Base-by-base conservation (phyloP, 495 filamentous ascomycete genomes). In the Durotheca rogersii region DNA sequence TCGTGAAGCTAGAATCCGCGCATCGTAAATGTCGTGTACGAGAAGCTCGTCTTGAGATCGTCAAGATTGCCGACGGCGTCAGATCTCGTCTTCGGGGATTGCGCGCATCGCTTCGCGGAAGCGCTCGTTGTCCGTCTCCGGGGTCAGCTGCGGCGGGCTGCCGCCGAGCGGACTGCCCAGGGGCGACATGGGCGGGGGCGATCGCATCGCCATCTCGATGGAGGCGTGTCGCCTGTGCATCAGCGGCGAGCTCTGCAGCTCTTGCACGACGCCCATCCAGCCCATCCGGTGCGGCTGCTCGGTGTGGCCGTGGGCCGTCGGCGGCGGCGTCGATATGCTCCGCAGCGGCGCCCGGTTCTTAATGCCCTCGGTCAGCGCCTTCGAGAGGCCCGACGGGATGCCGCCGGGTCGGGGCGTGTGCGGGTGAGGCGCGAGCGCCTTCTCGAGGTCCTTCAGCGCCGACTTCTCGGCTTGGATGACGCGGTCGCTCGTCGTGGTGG, bases 201-300 rank as follows among this genome's bases (percentile, higher is more conserved):
- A 57, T 33, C 59, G 52, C 73, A 77, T 73, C 25, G 73, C 60
- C 50, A 58, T 62, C 56, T 81, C 78, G 53, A 79, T 74, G 14
- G 71, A 76, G 3, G 75, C 72, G 46, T 77, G 78, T 37, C 78
- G 67, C 44, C 73, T 71, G 19, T 71, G 71, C 62, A 81, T 67
- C 45, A 73, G 39, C 0, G 78, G 78, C 10, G 71, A 75, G 35
- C 58, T 70, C 53, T 81, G 76, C 12, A 81, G 56, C 42, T 81
- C 78, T 21, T 67, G 61, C 23, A 81, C 71, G 7, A 81, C 78
- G 10, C 76, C 76, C 4, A 70, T 73, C 78, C 78, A 81, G 23
- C 75, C 75, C 41, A 56, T 56, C 18, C 69, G 63, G 16, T 74
- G 73, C 15, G 37, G 50, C 2, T 62, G 63, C 37, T 67, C 69